These are phyloP conservation scores for Leccinum truebloodii DNA, from an alignment of 768 basidiomycete species.

Conservation along the genomic window DNA sequence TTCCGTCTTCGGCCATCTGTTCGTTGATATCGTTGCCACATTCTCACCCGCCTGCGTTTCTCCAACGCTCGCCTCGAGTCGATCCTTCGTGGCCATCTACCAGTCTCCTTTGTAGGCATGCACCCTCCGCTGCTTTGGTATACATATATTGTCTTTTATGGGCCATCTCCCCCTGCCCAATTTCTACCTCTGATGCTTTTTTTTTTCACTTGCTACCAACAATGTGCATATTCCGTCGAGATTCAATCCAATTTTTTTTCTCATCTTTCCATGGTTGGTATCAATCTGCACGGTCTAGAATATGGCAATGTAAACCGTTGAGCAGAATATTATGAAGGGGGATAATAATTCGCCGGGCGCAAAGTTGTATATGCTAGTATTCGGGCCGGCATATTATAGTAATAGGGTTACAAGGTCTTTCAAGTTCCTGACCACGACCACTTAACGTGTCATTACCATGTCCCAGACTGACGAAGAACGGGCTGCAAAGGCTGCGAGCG, in stretches of 20 bases:
- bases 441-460: constrained; percentile 18
- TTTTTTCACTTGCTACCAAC: constrained; percentile 39
- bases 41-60: constrained; percentile 52
- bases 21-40: constrained; percentile 53
- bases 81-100: constrained; percentile 54
- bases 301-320: not conserved
- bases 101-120: constrained; percentile 36
- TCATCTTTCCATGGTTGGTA: constrained; percentile 3
- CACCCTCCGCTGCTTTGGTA: constrained; percentile 37
- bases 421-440: constrained; percentile 2
- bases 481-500: constrained; percentile 79
- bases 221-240: constrained; percentile 47
- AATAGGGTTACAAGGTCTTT: constrained; percentile 1
- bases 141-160: constrained; percentile 38
- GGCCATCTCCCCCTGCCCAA: constrained; percentile 33
- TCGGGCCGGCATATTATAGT: not conserved
- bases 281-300: constrained; percentile 1
- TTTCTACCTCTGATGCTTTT: constrained; percentile 37
- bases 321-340: constrained; percentile 8
- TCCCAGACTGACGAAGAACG: constrained; percentile 67
- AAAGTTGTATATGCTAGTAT: not conserved
- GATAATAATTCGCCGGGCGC: constrained; percentile 3
- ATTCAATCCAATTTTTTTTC: constrained; percentile 37
- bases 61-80: constrained; percentile 57
- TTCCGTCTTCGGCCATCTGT: constrained; percentile 35